phyloP scores from a whole-genome alignment of 768 basidiomycete species.

The Rhizopogon vulgaris region DNA sequence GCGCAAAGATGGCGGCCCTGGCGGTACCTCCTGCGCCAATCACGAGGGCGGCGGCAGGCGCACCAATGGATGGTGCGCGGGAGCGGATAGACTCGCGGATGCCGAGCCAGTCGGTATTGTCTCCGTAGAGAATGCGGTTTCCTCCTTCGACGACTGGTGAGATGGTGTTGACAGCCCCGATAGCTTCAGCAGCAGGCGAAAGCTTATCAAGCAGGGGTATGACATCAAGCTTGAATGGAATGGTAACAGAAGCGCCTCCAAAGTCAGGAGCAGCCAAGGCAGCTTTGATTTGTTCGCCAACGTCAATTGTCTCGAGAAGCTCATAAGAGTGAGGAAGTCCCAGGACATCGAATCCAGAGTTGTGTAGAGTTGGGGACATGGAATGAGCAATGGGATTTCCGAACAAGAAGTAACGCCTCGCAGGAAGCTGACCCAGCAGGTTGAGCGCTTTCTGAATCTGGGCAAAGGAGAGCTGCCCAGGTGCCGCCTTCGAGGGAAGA shows the following conservation, averaged over 20 bases:
- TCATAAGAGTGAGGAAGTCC: conserved; percentile 82
- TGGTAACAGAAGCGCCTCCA: conserved; percentile 95
- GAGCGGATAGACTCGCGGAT: conserved; percentile 55
- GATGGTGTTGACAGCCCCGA: conserved; percentile 96
- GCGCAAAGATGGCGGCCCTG: conserved; percentile 89
- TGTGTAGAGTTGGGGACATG: conserved; percentile 91
- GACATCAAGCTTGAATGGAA: conserved; percentile 90
- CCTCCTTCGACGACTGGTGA: conserved; percentile 41
- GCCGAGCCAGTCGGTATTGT: conserved; percentile 96
- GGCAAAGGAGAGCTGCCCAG: conserved; percentile 86
- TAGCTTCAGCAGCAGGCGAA: conserved; percentile 73
- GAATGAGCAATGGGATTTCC: conserved; percentile 86
- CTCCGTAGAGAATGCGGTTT: conserved; percentile 62
- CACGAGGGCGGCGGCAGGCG: conserved; percentile 56
- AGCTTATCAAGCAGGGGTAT: conserved; percentile 77
- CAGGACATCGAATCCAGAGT: conserved; percentile 74
- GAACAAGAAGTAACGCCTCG: conserved; percentile 77
- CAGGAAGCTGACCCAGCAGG: conserved; percentile 73
- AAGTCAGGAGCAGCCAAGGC: conserved; percentile 65
- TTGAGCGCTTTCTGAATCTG: conserved; percentile 81
- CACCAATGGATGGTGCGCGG: conserved; percentile 31
- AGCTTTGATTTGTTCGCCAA: conserved; percentile 60
- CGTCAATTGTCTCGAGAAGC: conserved; percentile 64
- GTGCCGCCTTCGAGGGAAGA: conserved; percentile 82
- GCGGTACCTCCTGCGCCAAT: conserved; percentile 96